A percentile compares a stretch with the other conserved stretches of the same genome.
phyloP scores from a whole-genome alignment of 129 eudicot species.

The Flaveria robusta region DNA sequence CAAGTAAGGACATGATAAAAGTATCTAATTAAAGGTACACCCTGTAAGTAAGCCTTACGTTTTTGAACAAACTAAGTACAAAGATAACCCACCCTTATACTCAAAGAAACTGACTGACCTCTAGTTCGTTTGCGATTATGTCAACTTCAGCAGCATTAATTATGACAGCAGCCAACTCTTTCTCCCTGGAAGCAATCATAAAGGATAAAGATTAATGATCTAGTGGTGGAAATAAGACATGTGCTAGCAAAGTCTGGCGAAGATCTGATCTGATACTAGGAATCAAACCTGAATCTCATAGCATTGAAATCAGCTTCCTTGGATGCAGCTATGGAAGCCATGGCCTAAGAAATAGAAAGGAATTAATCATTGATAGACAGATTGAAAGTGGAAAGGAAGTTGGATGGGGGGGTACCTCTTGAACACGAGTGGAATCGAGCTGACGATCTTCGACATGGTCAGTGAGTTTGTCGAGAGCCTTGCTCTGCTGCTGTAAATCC shows the following conservation, averaged over 20 bases:
- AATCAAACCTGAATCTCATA: conserved; percentile 67
- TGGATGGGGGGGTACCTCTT: conserved; percentile 49
- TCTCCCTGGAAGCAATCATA: conserved; percentile 59
- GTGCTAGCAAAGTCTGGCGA: too few relatives aligned
- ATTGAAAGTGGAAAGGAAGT: background rate
- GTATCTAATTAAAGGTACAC: too few relatives aligned
- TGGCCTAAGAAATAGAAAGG: conserved; percentile 48
- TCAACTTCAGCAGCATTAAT: conserved; percentile 90
- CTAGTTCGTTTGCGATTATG: conserved; percentile 87
- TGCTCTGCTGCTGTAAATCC: conserved; percentile 93
- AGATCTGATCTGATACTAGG: too few relatives aligned
- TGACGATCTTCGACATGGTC: conserved; percentile 99
- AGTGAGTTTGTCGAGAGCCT: conserved; percentile 93
- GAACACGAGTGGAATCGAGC: conserved; percentile 96
- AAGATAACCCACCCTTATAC: too few relatives aligned
- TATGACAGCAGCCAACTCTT: conserved; percentile 95
- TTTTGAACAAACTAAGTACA: too few relatives aligned
- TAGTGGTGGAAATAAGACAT: too few relatives aligned
- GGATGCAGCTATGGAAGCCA: conserved; percentile 96
- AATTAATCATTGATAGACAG: too few relatives aligned
- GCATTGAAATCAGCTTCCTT: conserved; percentile 97
- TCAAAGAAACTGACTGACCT: conserved; percentile 49
- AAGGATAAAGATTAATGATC: too few relatives aligned
- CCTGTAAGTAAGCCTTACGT: too few relatives aligned
- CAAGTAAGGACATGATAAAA: too few relatives aligned